phyloP scores from a whole-genome alignment of 345 rosid species.

The Camelina laxa region DNA sequence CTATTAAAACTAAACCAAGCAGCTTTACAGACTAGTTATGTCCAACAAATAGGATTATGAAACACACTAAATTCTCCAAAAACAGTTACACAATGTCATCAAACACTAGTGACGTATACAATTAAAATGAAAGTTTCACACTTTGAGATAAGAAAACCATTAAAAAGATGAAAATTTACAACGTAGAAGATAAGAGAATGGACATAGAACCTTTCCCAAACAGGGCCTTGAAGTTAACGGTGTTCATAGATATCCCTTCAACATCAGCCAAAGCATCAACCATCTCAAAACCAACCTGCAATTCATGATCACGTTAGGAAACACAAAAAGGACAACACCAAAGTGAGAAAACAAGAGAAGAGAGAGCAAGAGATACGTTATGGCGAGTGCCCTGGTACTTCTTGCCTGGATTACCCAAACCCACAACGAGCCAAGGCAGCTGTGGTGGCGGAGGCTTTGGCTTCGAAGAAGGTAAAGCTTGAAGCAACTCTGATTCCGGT shows the following conservation, averaged over 20 bases:
- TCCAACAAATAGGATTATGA: background rate
- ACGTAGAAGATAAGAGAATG: background rate
- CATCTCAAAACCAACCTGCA: constrained; percentile 90
- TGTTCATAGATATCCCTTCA: constrained; percentile 77
- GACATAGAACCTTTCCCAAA: constrained; percentile 71
- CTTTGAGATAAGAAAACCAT: background rate
- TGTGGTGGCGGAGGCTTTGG: constrained; percentile 52
- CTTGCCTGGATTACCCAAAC: constrained; percentile 93
- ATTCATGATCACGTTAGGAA: background rate
- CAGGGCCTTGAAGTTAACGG: constrained; percentile 67
- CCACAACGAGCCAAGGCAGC: constrained; percentile 81
- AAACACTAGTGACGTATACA: background rate
- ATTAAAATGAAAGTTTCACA: constrained; percentile 1
- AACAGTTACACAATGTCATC: background rate
- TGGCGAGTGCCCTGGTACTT: constrained; percentile 82
- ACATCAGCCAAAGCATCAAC: constrained; percentile 85
- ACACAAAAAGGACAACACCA: background rate
- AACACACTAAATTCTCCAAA: background rate
- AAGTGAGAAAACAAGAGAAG: background rate
- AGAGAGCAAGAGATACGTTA: constrained; percentile 48
- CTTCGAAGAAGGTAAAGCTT: constrained; percentile 22
- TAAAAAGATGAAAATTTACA: background rate
- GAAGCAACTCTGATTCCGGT: constrained; percentile 29
- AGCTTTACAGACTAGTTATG: background rate
- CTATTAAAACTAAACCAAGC: background rate